Evolutionary conservation across 2,329 filamentous ascomycete genomes (phyloP).

Genomic region (Xylariaceae sp.): DNA sequence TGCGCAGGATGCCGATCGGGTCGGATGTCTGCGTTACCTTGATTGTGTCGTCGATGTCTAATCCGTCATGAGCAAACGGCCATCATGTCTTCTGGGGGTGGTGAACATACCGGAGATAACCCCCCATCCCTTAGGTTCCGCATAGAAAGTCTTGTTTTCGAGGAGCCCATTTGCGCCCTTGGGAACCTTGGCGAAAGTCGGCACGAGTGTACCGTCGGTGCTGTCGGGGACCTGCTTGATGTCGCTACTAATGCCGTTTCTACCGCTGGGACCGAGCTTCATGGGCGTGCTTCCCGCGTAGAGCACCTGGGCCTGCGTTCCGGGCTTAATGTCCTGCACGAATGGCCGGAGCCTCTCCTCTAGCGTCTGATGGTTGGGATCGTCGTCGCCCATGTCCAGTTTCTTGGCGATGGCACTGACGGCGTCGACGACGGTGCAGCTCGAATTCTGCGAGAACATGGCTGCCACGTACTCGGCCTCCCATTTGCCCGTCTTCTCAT

Average conservation of each 20-base stretch:
- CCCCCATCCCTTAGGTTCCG: conserved; percentile 74
- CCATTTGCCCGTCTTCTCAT: conserved; percentile 52
- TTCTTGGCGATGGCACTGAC: conserved; percentile 67
- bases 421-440: conserved; percentile 61
- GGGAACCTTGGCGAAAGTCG: conserved; percentile 47
- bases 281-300: conserved; percentile 44
- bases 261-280: conserved; percentile 64
- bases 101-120: conserved; percentile 64
- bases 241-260: conserved; percentile 68
- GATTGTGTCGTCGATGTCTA: conserved; percentile 92
- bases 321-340: conserved; percentile 69
- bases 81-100: background rate
- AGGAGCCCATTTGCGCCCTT: conserved; percentile 49
- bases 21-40: conserved; percentile 83
- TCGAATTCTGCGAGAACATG: conserved; percentile 71
- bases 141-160: conserved; percentile 68
- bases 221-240: conserved; percentile 47
- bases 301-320: conserved; percentile 61
- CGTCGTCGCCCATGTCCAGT: conserved; percentile 60
- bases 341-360: conserved; percentile 71
- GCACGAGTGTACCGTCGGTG: conserved; percentile 40
- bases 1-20: conserved; percentile 72
- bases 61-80: background rate
- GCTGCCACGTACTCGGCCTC: conserved; percentile 79
- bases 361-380: conserved; percentile 55